Base-by-base conservation (phyloP, 2,329 filamentous ascomycete species). In the Verticillium alfalfae region DNA sequence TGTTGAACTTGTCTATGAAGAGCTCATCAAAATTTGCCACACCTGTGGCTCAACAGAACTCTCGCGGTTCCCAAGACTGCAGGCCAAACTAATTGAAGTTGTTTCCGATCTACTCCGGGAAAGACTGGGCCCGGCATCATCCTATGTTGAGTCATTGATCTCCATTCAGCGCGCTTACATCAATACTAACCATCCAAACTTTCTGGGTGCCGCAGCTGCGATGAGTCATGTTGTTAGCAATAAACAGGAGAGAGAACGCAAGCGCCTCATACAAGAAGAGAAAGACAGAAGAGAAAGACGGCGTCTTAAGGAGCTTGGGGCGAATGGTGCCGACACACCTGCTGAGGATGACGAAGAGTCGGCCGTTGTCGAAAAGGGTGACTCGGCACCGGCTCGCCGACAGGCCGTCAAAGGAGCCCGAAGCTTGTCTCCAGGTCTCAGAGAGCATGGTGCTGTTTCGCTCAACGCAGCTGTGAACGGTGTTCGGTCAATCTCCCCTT, bases 151-250 rank as follows among this genome's bases (percentile, higher is more conserved):
- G 75, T 98, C 94, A 49, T 83, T 99, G 65, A 99, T 99, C 67
- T 90, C 95, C 34, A 99, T 99, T 64, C 95, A 99, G 77, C 87
- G 95, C 67, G 95, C 95, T 22, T 99, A 99, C 77, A 98, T 99
- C 79, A 99, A 99, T 80, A 99, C 95, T 52, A 99, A 99, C 72
- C 95, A 99, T 73, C 95, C 95, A 57, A 99, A 99, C 76, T 99
- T 99, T 80, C 86, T 98, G 16, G 95, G 95, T 55, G 95, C 95
- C 16, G 94, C 95, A 26, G 94, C 93, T 39, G 95, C 95, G 65
- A 99, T 99, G 95, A 94, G 92, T 67, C 93, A 95, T 57, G 94
- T 99, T 56, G 96, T 99, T 64, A 91, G 87, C 71, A 94, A 90
- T 72, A 97, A 95, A 78, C 93, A 98, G 73, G 95, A 99, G 67